phyloP scores from a whole-genome alignment of 306 rosid genomes.

The Trifolium dubium region DNA sequence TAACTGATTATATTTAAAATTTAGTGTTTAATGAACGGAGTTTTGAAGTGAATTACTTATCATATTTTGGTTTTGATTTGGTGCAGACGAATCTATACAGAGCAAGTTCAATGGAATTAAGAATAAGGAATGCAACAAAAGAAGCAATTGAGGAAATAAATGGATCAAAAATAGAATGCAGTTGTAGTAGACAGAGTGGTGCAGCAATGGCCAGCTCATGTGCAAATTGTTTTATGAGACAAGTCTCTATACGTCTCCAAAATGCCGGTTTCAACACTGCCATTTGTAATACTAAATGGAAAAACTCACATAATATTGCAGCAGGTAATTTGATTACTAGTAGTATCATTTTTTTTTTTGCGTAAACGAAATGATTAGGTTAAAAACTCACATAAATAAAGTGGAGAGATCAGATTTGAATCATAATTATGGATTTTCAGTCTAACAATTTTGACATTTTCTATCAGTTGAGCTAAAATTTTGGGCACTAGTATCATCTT shows the following conservation, averaged over 20 bases:
- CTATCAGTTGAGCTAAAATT: no score
- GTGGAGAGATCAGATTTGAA: no score
- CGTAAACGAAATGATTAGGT: no score
- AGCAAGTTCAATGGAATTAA: constrained; percentile 57
- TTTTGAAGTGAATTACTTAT: no score
- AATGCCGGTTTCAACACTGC: constrained; percentile 60
- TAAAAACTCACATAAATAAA: no score
- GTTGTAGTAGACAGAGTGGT: constrained; percentile 51
- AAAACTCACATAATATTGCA: constrained; percentile 56
- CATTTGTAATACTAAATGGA: constrained; percentile 85
- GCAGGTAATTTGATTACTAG: constrained; percentile 55
- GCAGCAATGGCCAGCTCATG: constrained; percentile 42
- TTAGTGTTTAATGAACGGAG: no score
- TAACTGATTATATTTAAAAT: no score
- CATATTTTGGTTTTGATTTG: not conserved
- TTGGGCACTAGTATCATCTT: not conserved
- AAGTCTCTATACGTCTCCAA: constrained; percentile 61
- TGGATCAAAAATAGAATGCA: constrained; percentile 48
- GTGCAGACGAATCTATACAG: constrained; percentile 58
- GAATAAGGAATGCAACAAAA: constrained; percentile 61
- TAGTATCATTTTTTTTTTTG: no score
- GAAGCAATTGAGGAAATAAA: constrained; percentile 56
- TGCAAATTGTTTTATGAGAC: constrained; percentile 63
- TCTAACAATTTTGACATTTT: no score
- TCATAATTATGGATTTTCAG: no score